Conservation (phyloP, 192 early-diverging fungal species). For the Geranomyces variabilis region DNA sequence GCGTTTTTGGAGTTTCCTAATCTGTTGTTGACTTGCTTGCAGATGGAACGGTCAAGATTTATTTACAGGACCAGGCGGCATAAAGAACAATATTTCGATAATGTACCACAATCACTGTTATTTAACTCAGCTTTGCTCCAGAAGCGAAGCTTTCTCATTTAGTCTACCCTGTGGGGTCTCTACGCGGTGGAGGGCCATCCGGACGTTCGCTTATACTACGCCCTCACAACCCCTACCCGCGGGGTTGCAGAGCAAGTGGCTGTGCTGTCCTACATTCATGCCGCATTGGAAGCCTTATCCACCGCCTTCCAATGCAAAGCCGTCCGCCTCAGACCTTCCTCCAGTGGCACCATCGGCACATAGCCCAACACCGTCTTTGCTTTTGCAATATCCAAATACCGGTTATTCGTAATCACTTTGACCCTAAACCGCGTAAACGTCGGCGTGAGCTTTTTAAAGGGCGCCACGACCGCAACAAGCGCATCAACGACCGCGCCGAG, state of each 20-base stretch:
- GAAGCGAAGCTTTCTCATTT: too few species aligned
- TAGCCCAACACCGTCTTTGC: slow-evolving; percentile 75
- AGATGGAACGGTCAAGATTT: slow-evolving; percentile 46
- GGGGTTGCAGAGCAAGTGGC: too few species aligned
- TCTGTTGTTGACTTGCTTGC: background rate
- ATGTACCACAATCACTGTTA: too few species aligned
- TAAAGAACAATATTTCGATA: too few species aligned
- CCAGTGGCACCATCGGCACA: slow-evolving; percentile 55
- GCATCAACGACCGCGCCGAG: slow-evolving; percentile 69
- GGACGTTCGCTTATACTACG: too few species aligned
- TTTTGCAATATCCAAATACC: slow-evolving; percentile 88
- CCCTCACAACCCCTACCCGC: too few species aligned
- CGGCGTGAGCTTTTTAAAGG: slow-evolving; percentile 67
- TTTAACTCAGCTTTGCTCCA: too few species aligned
- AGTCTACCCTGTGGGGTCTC: too few species aligned
- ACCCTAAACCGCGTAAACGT: slow-evolving; percentile 78
- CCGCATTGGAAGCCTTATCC: slow-evolving; percentile 2
- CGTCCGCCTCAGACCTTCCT: slow-evolving; percentile 58
- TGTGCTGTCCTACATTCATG: too few species aligned
- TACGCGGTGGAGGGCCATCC: too few species aligned
- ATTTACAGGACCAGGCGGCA: slow-evolving; percentile 3
- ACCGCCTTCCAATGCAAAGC: slow-evolving; percentile 42
- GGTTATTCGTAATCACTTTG: slow-evolving; percentile 73
- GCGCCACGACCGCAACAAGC: slow-evolving; percentile 63
- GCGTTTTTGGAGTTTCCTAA: background rate